A percentile compares a stretch with the other conserved stretches of the same genome.
Evolutionary conservation across 805 yeast genomes (phyloP).

Genomic region (Lipomyces spencermartinsiae): DNA sequence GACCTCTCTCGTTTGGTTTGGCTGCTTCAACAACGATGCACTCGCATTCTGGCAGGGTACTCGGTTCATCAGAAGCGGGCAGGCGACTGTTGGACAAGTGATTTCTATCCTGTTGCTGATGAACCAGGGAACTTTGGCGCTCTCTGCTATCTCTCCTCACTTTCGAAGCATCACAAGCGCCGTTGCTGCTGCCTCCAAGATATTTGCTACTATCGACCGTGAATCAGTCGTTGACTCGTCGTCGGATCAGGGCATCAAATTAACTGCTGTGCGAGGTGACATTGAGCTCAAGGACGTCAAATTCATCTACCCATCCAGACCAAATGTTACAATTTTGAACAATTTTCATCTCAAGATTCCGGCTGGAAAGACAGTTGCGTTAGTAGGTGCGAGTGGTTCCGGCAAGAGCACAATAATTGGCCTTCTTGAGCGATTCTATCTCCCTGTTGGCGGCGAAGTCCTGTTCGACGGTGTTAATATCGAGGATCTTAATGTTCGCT

Average conservation of each 20-base stretch:
- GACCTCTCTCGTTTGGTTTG: conserved; percentile 39
- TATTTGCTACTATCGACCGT: conserved; percentile 51
- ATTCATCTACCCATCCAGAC: conserved; percentile 79
- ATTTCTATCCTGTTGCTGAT: conserved; percentile 43
- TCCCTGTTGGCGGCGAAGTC: conserved; percentile 74
- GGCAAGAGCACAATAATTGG: conserved; percentile 91
- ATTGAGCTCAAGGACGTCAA: conserved; percentile 82
- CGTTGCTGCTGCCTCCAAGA: conserved; percentile 48
- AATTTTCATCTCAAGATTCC: conserved; percentile 80
- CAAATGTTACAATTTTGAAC: conserved; percentile 79
- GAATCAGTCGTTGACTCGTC: conserved; percentile 47
- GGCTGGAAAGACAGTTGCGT: conserved; percentile 88
- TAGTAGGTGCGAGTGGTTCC: conserved; percentile 94
- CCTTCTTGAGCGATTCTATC: conserved; percentile 85
- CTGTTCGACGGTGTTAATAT: conserved; percentile 86
- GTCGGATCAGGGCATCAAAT: conserved; percentile 38
- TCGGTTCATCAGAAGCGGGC: conserved; percentile 33
- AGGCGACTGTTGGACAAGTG: conserved; percentile 33
- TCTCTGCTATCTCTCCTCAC: conserved; percentile 50
- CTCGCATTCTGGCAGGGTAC: conserved; percentile 44
- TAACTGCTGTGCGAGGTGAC: conserved; percentile 57
- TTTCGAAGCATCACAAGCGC: conserved; percentile 48
- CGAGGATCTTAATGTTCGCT: conserved; percentile 70
- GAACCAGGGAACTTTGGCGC: conserved; percentile 51
- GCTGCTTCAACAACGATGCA: conserved; percentile 40